phyloP scores from a whole-genome alignment of 345 rosid genomes.

The Cardamine occulta region DNA sequence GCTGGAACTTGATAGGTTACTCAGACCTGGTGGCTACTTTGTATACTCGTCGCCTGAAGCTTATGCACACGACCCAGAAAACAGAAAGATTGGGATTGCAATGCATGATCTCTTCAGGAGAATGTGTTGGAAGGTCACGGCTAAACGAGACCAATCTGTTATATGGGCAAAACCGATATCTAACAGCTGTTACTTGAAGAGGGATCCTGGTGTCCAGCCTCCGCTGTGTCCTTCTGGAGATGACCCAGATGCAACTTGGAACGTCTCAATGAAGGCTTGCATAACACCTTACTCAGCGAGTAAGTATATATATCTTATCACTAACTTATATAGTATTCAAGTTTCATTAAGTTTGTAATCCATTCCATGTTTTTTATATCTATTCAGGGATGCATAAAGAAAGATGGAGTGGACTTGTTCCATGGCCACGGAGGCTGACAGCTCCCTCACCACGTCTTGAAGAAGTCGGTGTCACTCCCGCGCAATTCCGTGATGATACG shows the following conservation, averaged over 20 bases:
- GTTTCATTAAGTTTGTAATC: conserved; percentile 9
- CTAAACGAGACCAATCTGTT: conserved; percentile 82
- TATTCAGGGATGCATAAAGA: conserved; percentile 76
- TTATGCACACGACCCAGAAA: conserved; percentile 84
- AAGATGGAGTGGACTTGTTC: conserved; percentile 78
- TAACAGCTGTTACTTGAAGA: conserved; percentile 85
- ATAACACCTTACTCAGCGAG: conserved; percentile 79
- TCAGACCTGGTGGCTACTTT: conserved; percentile 98
- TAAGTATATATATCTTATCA: conserved; percentile 47
- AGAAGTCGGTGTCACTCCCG: conserved; percentile 71
- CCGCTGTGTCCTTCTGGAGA: conserved; percentile 78
- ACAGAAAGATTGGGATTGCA: conserved; percentile 77
- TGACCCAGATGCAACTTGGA: conserved; percentile 90
- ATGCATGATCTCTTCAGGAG: conserved; percentile 78
- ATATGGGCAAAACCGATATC: conserved; percentile 88
- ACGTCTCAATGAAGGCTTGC: conserved; percentile 88
- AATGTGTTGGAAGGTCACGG: conserved; percentile 92
- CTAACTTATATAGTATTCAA: neutral
- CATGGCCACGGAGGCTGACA: conserved; percentile 88
- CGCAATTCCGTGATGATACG: conserved; percentile 74
- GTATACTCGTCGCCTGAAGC: conserved; percentile 99
- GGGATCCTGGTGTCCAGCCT: conserved; percentile 67
- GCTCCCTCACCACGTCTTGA: conserved; percentile 81
- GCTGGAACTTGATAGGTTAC: conserved; percentile 88
- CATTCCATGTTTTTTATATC: neutral